phyloP scores from a whole-genome alignment of 768 basidiomycete species.

The Leccinum incarnatum region DNA sequence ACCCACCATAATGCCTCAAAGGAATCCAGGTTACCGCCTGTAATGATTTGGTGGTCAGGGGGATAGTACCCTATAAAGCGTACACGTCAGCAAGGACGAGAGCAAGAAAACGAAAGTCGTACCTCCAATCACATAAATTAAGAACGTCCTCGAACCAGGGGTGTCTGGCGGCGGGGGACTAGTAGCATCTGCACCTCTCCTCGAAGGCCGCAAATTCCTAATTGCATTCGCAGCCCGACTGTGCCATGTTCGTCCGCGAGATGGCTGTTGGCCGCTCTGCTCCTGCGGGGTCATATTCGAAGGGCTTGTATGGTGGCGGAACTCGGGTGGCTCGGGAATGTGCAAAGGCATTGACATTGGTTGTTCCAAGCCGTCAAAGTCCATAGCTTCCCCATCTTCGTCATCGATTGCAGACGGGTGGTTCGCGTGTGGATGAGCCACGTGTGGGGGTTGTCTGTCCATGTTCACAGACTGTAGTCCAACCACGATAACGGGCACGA shows the following conservation, averaged over 20 bases:
- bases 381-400: slow-evolving; percentile 28
- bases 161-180: slow-evolving; percentile 24
- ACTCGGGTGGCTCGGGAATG: slow-evolving; percentile 26
- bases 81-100: slow-evolving; percentile 2
- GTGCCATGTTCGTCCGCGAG: slow-evolving; percentile 50
- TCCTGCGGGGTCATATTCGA: slow-evolving; percentile 13
- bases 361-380: slow-evolving; percentile 25
- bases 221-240: slow-evolving; percentile 63
- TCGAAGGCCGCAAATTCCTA: slow-evolving; percentile 48
- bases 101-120: slow-evolving; percentile 16
- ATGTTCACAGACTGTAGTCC: slow-evolving; percentile 73
- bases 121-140: slow-evolving; percentile 91
- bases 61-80: slow-evolving; percentile 77
- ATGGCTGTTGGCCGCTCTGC: slow-evolving; percentile 16
- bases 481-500: slow-evolving; percentile 82
- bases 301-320: slow-evolving; percentile 15
- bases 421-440: slow-evolving; percentile 14
- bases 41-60: slow-evolving; percentile 83
- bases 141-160: slow-evolving; percentile 56
- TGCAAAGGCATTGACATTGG: slow-evolving; percentile 27
- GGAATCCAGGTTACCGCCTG: slow-evolving; percentile 73
- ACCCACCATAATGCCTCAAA: slow-evolving; percentile 76
- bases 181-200: slow-evolving; percentile 21
- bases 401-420: slow-evolving; percentile 16
- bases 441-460: slow-evolving; percentile 34